Conservation (phyloP, 2,329 filamentous ascomycete species). For the Calonectria henricotiae region DNA sequence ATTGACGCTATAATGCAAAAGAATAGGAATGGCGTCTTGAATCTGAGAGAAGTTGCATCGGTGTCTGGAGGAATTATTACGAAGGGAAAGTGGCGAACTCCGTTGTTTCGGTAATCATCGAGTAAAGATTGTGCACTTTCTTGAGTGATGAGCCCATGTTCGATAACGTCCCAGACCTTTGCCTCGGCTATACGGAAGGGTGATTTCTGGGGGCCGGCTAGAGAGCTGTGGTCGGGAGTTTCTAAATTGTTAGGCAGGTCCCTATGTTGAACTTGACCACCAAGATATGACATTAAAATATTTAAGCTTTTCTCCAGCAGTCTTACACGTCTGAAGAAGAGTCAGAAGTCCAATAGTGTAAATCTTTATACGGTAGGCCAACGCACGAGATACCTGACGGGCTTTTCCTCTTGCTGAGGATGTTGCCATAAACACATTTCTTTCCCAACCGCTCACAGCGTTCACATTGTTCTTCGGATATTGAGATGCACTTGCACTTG, state of each 20-base stretch:
- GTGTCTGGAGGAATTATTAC: neutral
- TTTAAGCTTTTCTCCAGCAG: neutral
- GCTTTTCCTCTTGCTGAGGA: slow-evolving; percentile 6
- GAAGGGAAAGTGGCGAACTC: slow-evolving; percentile 21
- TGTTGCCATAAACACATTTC: neutral
- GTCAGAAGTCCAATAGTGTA: neutral
- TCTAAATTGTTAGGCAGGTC: no score
- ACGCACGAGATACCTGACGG: neutral
- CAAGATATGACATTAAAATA: neutral
- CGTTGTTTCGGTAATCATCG: slow-evolving; percentile 20
- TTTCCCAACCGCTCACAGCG: slow-evolving; percentile 4
- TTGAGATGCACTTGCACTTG: slow-evolving; percentile 9
- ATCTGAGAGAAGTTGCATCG: neutral
- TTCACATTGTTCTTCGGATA: neutral
- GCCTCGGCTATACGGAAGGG: neutral
- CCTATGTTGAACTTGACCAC: no score
- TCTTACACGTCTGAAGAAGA: neutral
- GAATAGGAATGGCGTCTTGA: neutral
- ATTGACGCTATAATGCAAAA: slow-evolving; percentile 4
- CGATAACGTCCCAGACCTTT: slow-evolving; percentile 6
- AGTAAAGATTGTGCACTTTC: slow-evolving; percentile 20
- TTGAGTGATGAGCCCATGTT: slow-evolving; percentile 8
- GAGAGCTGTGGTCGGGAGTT: no score
- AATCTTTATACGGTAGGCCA: no score
- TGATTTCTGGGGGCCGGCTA: neutral